A percentile compares a stretch with the other conserved stretches of the same genome.
Evolutionary conservation across 1,284 basidiomycete species (phyloP).

Genomic region (Cryptococcus sp.): DNA sequence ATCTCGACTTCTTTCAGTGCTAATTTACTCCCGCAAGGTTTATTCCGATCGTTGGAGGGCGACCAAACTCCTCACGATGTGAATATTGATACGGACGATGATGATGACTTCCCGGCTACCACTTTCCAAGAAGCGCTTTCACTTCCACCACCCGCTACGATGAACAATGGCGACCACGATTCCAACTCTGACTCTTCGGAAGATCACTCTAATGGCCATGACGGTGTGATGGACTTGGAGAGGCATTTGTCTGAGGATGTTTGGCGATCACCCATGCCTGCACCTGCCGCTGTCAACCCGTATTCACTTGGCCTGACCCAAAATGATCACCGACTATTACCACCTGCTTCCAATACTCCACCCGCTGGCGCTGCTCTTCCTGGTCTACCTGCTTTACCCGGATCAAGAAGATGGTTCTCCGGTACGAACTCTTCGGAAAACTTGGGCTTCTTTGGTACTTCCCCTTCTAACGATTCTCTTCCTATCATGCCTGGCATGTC

Average conservation of each 20-base stretch:
- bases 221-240: background rate
- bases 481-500: slow-evolving; percentile 4
- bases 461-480: slow-evolving; percentile 29
- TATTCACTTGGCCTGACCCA: background rate
- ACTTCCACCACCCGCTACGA: background rate
- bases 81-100: background rate
- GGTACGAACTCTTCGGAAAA: slow-evolving; percentile 15
- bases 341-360: background rate
- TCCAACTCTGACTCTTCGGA: background rate
- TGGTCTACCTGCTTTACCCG: slow-evolving; percentile 3
- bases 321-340: background rate
- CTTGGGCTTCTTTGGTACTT: slow-evolving; percentile 11
- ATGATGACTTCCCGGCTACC: background rate
- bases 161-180: background rate
- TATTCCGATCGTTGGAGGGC: slow-evolving; percentile 47
- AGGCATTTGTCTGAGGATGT: background rate
- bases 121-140: background rate
- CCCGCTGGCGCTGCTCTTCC: background rate
- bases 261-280: slow-evolving; percentile 5
- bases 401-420: slow-evolving; percentile 26
- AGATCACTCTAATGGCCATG: background rate
- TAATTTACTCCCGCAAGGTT: slow-evolving; percentile 44
- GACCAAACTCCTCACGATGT: slow-evolving; percentile 39
- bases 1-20: slow-evolving; percentile 46
- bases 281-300: background rate